Conservation (phyloP, 768 basidiomycete species). For the Artomyces pyxidatus region DNA sequence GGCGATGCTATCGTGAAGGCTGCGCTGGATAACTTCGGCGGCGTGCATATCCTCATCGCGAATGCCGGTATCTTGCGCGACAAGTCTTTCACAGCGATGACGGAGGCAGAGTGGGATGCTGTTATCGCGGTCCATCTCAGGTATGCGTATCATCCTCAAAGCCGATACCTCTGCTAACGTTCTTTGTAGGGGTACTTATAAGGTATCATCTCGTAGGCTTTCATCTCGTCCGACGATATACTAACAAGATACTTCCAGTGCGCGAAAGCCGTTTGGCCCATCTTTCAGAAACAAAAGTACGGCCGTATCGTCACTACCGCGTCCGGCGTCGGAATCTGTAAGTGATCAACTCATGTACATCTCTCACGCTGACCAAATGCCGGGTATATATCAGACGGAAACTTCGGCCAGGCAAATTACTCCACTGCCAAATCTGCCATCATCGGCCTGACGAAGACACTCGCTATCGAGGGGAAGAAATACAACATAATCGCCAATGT, state of each 20-base stretch:
- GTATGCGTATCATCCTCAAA: slow-evolving; percentile 14
- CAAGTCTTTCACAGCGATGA: slow-evolving; percentile 86
- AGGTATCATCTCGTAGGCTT: slow-evolving; percentile 44
- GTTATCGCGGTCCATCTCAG: slow-evolving; percentile 84
- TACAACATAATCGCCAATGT: slow-evolving; percentile 87
- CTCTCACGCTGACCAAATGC: not conserved
- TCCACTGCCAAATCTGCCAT: slow-evolving; percentile 91
- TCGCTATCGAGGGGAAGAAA: slow-evolving; percentile 87
- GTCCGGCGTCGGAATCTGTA: slow-evolving; percentile 89
- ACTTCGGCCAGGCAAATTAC: slow-evolving; percentile 95
- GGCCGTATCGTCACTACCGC: slow-evolving; percentile 94
- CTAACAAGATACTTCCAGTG: slow-evolving; percentile 40
- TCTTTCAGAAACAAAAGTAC: slow-evolving; percentile 94
- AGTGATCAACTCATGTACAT: slow-evolving; percentile 26
- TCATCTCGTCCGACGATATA: not conserved
- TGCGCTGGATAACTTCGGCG: slow-evolving; percentile 81
- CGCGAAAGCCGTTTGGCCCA: slow-evolving; percentile 90
- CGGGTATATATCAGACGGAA: slow-evolving; percentile 57
- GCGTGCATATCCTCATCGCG: slow-evolving; percentile 80
- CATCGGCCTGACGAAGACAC: slow-evolving; percentile 80
- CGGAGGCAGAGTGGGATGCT: slow-evolving; percentile 89
- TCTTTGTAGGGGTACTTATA: slow-evolving; percentile 66
- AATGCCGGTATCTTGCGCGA: slow-evolving; percentile 94
- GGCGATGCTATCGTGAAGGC: slow-evolving; percentile 84
- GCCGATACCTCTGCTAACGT: slow-evolving; percentile 1